Conservation (phyloP, 2,329 filamentous ascomycete genomes). For the Sporothrix sp. region DNA sequence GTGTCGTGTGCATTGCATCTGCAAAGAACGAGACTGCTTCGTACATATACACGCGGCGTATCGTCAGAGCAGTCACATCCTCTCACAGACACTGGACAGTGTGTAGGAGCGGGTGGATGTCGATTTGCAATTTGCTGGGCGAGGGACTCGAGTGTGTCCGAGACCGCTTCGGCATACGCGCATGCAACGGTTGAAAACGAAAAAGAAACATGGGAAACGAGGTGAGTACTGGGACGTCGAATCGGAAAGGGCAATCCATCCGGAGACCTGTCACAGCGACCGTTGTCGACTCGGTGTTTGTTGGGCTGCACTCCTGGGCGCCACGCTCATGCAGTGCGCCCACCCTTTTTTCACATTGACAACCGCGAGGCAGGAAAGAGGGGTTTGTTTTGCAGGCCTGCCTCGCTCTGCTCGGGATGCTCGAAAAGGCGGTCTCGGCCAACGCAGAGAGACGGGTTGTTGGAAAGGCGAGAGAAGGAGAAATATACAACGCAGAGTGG, state of each 20-base stretch:
- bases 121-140: not conserved
- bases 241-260: too few relatives aligned
- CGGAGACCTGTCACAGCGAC: too few relatives aligned
- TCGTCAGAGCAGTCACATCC: too few relatives aligned
- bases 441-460: not conserved
- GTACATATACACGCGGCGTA: too few relatives aligned
- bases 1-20: slow-evolving; percentile 1
- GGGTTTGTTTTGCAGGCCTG: not conserved
- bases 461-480: not conserved
- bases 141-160: not conserved
- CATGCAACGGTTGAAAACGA: not conserved
- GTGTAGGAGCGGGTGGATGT: too few relatives aligned
- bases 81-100: too few relatives aligned
- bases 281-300: not conserved
- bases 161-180: not conserved
- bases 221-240: too few relatives aligned
- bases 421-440: slow-evolving; percentile 1
- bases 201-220: too few relatives aligned
- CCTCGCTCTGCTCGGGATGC: not conserved
- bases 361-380: not conserved
- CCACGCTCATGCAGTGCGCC: not conserved
- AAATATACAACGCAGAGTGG: not conserved
- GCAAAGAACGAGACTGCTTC: not conserved
- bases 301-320: not conserved
- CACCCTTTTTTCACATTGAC: not conserved